Evolutionary conservation across 306 rosid species (phyloP).

Genomic region (Vachellia pachyceras): DNA sequence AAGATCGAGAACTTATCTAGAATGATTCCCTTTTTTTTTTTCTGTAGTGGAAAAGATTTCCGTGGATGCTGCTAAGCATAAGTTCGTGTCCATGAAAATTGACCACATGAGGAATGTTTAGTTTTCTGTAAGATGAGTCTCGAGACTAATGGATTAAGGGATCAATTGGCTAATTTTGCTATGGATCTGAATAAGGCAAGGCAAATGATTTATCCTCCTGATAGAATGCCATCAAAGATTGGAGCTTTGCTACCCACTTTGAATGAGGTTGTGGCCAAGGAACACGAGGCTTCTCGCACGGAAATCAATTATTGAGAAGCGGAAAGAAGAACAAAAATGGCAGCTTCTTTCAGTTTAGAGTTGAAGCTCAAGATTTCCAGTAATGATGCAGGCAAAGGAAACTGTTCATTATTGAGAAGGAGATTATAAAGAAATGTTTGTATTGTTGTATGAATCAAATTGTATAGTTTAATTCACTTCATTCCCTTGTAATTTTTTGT

Average conservation of each 20-base stretch:
- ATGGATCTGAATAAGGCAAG: conserved; percentile 77
- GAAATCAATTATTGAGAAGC: conserved; percentile 86
- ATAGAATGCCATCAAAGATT: conserved; percentile 58
- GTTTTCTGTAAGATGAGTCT: conserved; percentile 58
- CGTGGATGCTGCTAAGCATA: conserved; percentile 93
- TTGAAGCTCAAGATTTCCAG: too few relatives aligned
- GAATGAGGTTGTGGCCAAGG: conserved; percentile 82
- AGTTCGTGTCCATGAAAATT: conserved; percentile 84
- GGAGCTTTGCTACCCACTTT: conserved; percentile 67
- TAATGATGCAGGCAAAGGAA: too few relatives aligned
- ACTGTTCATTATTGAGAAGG: too few relatives aligned
- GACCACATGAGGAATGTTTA: conserved; percentile 80
- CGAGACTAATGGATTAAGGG: conserved; percentile 80
- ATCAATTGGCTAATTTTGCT: conserved; percentile 77
- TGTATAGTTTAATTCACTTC: too few relatives aligned
- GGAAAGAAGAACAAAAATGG: conserved; percentile 96
- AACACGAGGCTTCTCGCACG: conserved; percentile 96
- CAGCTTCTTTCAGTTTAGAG: too few relatives aligned
- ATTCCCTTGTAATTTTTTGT: too few relatives aligned
- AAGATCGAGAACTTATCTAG: conserved; percentile 75
- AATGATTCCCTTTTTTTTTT: conserved; percentile 84
- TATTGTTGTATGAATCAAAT: too few relatives aligned
- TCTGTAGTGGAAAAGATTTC: conserved; percentile 83
- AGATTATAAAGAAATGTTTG: too few relatives aligned
- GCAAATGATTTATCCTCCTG: conserved; percentile 76